Conservation (phyloP, 1,139 yeast genomes). For the Schwanniomyces etchellsii region DNA sequence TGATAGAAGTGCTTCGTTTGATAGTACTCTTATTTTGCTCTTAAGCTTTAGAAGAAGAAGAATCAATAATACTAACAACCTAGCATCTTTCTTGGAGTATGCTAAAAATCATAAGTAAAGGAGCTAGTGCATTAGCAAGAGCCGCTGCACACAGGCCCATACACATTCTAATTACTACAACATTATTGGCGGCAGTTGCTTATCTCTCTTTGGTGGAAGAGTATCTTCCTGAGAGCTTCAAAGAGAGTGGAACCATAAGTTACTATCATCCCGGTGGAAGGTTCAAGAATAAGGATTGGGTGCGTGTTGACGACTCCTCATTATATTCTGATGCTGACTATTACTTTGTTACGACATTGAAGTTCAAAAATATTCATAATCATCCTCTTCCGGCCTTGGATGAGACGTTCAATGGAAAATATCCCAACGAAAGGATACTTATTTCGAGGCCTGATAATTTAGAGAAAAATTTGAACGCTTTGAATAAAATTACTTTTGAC, state of each 20-base stretch:
- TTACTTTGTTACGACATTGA: slow-evolving; percentile 49
- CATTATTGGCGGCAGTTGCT: slow-evolving; percentile 74
- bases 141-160: slow-evolving; percentile 81
- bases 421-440: slow-evolving; percentile 34
- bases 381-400: slow-evolving; percentile 26
- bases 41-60: too few relatives aligned
- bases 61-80: too few relatives aligned
- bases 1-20: too few relatives aligned
- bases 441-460: slow-evolving; percentile 35
- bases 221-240: slow-evolving; percentile 46
- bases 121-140: slow-evolving; percentile 47
- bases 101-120: slow-evolving; percentile 25
- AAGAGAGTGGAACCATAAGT: slow-evolving; percentile 12
- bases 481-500: slow-evolving; percentile 27
- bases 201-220: slow-evolving; percentile 80
- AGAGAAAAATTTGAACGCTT: slow-evolving; percentile 25
- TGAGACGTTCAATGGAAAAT: slow-evolving; percentile 25
- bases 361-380: slow-evolving; percentile 42
- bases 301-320: slow-evolving; percentile 26
- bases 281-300: slow-evolving; percentile 40
- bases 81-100: too few relatives aligned
- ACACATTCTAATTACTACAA: slow-evolving; percentile 72
- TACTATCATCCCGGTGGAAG: slow-evolving; percentile 41
- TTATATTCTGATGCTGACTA: slow-evolving; percentile 38
- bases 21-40: too few relatives aligned